Evolutionary conservation across 352 stramenopile genomes (phyloP).

Genomic region (Phytopythium oedochilum): DNA sequence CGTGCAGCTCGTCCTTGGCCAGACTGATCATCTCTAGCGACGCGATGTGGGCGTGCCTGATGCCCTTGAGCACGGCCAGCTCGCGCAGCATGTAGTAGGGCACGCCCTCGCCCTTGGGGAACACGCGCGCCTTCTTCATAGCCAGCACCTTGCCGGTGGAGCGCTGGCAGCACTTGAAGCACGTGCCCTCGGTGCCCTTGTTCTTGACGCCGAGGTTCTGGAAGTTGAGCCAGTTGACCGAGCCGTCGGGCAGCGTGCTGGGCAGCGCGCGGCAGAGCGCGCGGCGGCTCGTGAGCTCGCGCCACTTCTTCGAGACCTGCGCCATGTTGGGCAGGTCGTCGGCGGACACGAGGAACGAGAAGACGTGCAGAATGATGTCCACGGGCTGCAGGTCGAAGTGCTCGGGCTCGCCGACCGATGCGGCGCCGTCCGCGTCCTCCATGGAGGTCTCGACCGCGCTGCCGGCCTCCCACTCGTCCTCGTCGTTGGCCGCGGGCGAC

Average conservation of each 20-base stretch:
- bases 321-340: constrained; percentile 70
- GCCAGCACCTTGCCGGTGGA: constrained; percentile 82
- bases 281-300: constrained; percentile 61
- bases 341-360: constrained; percentile 76
- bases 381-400: constrained; percentile 84
- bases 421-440: constrained; percentile 23
- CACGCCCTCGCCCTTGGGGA: constrained; percentile 88
- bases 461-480: constrained; percentile 65
- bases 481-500: constrained; percentile 68
- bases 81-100: constrained; percentile 93
- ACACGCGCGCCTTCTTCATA: constrained; percentile 87
- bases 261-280: constrained; percentile 69
- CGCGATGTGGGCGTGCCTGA: constrained; percentile 87
- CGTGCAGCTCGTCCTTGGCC: constrained; percentile 80
- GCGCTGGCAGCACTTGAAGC: constrained; percentile 84
- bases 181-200: constrained; percentile 86
- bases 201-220: constrained; percentile 89
- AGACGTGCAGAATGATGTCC: constrained; percentile 86
- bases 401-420: constrained; percentile 38
- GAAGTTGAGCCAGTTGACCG: constrained; percentile 86
- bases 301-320: constrained; percentile 76
- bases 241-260: constrained; percentile 63
- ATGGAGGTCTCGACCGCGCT: constrained; percentile 25
- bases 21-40: constrained; percentile 86
- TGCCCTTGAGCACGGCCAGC: constrained; percentile 82